A percentile compares a stretch with the other conserved stretches of the same genome.
Evolutionary conservation across 2,329 filamentous ascomycete genomes (phyloP).

Genomic region (Cryphonectria carpinicola): DNA sequence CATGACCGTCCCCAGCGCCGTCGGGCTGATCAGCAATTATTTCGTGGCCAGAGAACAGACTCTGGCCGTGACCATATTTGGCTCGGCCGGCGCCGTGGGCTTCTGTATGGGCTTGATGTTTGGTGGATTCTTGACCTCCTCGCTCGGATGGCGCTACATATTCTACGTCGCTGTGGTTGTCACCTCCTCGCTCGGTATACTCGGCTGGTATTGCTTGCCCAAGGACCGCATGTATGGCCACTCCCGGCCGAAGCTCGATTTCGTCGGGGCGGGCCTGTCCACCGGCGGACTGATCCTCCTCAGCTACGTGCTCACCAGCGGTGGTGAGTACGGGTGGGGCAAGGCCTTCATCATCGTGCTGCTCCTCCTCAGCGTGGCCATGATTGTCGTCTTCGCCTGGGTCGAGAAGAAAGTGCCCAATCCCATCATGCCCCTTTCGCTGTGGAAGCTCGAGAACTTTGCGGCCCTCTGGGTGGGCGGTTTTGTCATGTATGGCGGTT

Average conservation of each 20-base stretch:
- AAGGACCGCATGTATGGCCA: conserved; percentile 41
- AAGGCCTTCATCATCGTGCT: conserved; percentile 49
- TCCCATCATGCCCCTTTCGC: conserved; percentile 49
- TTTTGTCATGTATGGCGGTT: conserved; percentile 47
- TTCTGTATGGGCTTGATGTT: conserved; percentile 46
- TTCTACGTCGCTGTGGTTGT: conserved; percentile 42
- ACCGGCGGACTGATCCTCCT: conserved; percentile 48
- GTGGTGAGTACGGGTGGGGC: conserved; percentile 50
- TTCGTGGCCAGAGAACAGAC: conserved; percentile 44
- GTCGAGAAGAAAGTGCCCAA: conserved; percentile 49
- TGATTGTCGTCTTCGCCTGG: conserved; percentile 44
- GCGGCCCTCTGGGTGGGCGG: conserved; percentile 49
- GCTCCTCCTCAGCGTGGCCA: conserved; percentile 41
- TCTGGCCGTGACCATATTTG: conserved; percentile 44
- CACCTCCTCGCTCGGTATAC: conserved; percentile 32
- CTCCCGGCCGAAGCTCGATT: conserved; percentile 43
- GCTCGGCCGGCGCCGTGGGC: conserved; percentile 43
- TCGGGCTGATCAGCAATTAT: conserved; percentile 48
- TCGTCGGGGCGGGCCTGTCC: conserved; percentile 45
- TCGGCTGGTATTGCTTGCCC: conserved; percentile 43
- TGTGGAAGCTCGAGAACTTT: conserved; percentile 51
- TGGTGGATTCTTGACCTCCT: conserved; percentile 44
- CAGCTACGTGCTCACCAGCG: conserved; percentile 49
- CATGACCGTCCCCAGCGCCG: conserved; percentile 51
- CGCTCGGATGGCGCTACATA: conserved; percentile 44